Base-by-base conservation (phyloP, 352 stramenopile genomes). In the Pilasporangium apinafurcum region DNA sequence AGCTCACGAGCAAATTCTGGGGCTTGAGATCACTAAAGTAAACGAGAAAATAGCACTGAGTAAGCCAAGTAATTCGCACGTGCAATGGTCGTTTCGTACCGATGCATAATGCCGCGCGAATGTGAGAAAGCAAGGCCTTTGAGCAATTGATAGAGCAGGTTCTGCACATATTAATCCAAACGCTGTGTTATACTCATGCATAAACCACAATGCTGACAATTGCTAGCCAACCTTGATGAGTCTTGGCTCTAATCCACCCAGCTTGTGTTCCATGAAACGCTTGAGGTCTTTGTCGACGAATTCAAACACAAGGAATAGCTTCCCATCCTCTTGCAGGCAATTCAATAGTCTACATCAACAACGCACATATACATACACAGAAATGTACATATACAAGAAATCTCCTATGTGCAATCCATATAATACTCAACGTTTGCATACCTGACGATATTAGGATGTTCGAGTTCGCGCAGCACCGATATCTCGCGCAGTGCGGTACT, bases 251-350 rank as follows among this genome's bases (percentile, higher is more conserved):
- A 92, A 52, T 28, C 57, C 69, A 21, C 74, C 74, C 13, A 89
- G 59, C 25, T 79, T 87, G 51, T 87, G 70, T 68, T 98, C 93
- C 86, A 98, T 97, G 63, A 85, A 95, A 20, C 77, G 82, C 68
- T 99, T 99, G 21, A 99, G 75, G 63, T 99, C 96, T 36, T 96
- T 91, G 61, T 99, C 96, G 48, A 99, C 93, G 54, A 99, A 99
- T 82, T 99, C 97, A 59, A 99, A 99, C 5, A 99, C 95, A 25
- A 99, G 80, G 62, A 98, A 99, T 25, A 99, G 88, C 54, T 97
- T 96, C 37, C 88, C 86, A 21, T 95, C 78, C 39, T 92, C 90
- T 71, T 98, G 93, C 20, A 98, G 80, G 34, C 97, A 97, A 65
- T 99, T 92, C 10, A 96, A 58, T 33, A 98, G 62, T 16, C 78